These are phyloP conservation scores for Thelonectria rubi DNA, from an alignment of 2,329 filamentous ascomycete species.

Conservation along the genomic window DNA sequence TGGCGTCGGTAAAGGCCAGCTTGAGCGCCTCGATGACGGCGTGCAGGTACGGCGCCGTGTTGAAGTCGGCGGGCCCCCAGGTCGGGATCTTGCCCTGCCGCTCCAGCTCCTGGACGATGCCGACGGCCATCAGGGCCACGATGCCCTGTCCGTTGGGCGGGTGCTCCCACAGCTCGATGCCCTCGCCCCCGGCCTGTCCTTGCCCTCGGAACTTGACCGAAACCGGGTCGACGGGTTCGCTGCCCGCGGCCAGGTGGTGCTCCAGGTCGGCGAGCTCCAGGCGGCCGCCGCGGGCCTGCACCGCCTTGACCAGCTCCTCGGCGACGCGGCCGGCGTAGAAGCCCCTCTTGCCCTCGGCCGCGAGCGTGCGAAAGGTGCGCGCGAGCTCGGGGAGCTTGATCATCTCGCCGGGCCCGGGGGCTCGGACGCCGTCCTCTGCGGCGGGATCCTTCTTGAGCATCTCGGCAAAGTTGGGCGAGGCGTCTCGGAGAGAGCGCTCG, in stretches of 20 bases:
- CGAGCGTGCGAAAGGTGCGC: slow-evolving; percentile 81
- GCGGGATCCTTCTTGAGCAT: slow-evolving; percentile 82
- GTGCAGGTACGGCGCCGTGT: slow-evolving; percentile 83
- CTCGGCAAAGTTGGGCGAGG: slow-evolving; percentile 87
- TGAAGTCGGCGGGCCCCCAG: slow-evolving; percentile 78
- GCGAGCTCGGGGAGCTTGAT: slow-evolving; percentile 87
- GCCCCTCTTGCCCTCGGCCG: slow-evolving; percentile 82
- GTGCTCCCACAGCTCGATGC: slow-evolving; percentile 92
- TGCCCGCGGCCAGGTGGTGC: slow-evolving; percentile 73
- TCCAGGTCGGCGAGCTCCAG: slow-evolving; percentile 82
- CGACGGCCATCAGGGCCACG: slow-evolving; percentile 91
- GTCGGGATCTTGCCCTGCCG: slow-evolving; percentile 75
- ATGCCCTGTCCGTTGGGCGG: slow-evolving; percentile 97
- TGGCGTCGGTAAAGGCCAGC: slow-evolving; percentile 88
- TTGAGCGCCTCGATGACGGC: slow-evolving; percentile 87
- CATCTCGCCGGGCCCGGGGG: slow-evolving; percentile 83
- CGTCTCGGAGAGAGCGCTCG: slow-evolving; percentile 70
- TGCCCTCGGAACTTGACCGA: slow-evolving; percentile 81
- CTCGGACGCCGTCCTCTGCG: slow-evolving; percentile 74
- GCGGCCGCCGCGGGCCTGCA: slow-evolving; percentile 78
- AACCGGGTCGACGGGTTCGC: slow-evolving; percentile 85
- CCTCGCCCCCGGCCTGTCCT: slow-evolving; percentile 51
- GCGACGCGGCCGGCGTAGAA: slow-evolving; percentile 91
- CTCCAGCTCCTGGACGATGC: slow-evolving; percentile 89
- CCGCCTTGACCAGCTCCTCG: slow-evolving; percentile 80